Evolutionary conservation across 2,329 filamentous ascomycete genomes (phyloP).

Genomic region (Cercospora brassicicola): DNA sequence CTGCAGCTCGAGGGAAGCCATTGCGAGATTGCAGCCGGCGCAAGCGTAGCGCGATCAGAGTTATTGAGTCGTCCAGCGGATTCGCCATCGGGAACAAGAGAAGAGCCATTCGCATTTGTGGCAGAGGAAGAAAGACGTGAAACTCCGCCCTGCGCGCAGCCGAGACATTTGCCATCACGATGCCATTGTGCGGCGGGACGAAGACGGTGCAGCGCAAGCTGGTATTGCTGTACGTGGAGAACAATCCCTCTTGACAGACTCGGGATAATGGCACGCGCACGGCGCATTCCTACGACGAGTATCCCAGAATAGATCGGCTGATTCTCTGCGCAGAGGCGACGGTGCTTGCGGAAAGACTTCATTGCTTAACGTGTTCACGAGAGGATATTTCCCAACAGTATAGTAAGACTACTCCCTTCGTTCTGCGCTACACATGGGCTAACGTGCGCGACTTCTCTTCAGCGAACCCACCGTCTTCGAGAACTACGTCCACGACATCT

Average conservation of each 20-base stretch:
- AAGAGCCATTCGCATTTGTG: not conserved
- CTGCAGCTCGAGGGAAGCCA: not conserved
- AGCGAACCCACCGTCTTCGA: constrained; percentile 96
- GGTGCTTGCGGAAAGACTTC: constrained; percentile 98
- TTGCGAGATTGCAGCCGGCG: not conserved
- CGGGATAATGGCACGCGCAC: not conserved
- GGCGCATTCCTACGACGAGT: not conserved
- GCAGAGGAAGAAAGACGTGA: not conserved
- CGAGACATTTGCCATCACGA: constrained; percentile 22
- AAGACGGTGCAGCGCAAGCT: constrained; percentile 94
- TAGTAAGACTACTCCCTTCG: constrained; percentile 60
- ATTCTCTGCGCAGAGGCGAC: constrained; percentile 67
- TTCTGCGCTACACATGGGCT: not conserved
- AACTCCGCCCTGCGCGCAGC: not conserved
- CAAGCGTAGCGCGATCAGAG: not conserved
- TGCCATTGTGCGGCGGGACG: constrained; percentile 53
- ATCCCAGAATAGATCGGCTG: not conserved
- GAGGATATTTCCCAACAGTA: constrained; percentile 97
- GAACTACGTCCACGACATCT: constrained; percentile 99
- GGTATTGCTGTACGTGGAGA: constrained; percentile 73
- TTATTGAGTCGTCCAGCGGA: not conserved
- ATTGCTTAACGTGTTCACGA: constrained; percentile 94
- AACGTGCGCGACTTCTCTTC: constrained; percentile 13
- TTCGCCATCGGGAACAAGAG: not conserved
- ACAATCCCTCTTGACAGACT: constrained; percentile 17